Conservation (phyloP, 768 basidiomycete species). For the Pleurotus cornucopiae region DNA sequence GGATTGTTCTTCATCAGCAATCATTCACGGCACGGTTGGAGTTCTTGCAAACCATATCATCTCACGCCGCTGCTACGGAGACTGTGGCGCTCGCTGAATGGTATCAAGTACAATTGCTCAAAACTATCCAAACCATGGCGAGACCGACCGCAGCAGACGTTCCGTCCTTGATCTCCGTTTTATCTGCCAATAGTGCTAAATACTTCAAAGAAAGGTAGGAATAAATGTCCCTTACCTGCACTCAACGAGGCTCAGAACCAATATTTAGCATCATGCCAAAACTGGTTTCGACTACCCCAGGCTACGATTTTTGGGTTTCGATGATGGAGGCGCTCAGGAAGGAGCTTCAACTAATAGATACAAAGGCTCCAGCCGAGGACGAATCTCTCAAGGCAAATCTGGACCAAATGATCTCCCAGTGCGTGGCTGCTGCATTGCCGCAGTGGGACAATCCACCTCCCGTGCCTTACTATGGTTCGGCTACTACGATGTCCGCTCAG, state of each 20-base stretch:
- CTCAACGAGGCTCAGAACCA: neutral
- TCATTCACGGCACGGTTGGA: constrained; percentile 15
- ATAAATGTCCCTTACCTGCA: neutral
- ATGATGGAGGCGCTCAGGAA: neutral
- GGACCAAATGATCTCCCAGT: constrained; percentile 14
- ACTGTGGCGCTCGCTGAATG: constrained; percentile 12
- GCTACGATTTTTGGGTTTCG: constrained; percentile 18
- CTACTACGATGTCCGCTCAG: neutral
- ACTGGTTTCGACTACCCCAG: constrained; percentile 14
- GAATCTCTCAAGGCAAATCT: neutral
- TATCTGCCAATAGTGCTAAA: constrained; percentile 13
- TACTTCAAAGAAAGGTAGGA: constrained; percentile 20
- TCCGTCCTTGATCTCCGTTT: constrained; percentile 19
- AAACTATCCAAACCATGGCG: constrained; percentile 17
- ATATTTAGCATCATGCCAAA: constrained; percentile 20
- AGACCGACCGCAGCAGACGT: constrained; percentile 16
- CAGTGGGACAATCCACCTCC: constrained; percentile 16
- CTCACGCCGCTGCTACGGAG: constrained; percentile 12
- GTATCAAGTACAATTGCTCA: constrained; percentile 15
- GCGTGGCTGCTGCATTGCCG: constrained; percentile 13
- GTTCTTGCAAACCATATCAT: constrained; percentile 16
- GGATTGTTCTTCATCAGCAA: constrained; percentile 11
- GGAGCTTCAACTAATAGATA: too few species aligned
- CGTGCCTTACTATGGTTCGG: neutral
- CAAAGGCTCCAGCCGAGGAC: too few species aligned